Conservation (phyloP, 257 asterid species). For the Capsicum chinense region DNA sequence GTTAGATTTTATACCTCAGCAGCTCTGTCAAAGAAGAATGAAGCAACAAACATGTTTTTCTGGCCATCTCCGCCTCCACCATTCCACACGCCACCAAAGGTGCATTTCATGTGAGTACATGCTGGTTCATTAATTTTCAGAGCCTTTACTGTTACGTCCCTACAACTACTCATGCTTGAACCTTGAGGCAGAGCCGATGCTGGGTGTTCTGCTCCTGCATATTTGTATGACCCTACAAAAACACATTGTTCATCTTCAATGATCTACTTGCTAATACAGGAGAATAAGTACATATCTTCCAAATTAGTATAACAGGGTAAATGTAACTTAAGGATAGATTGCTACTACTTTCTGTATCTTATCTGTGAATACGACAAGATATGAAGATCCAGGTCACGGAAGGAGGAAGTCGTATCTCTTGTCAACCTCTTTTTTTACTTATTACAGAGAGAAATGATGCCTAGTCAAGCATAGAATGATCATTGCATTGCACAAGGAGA, state of each 20-base stretch:
- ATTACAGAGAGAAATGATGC: constrained; percentile 25
- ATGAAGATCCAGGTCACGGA: background rate
- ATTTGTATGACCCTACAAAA: constrained; percentile 72
- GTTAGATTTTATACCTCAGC: constrained; percentile 63
- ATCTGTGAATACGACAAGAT: background rate
- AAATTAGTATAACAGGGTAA: background rate
- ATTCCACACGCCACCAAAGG: constrained; percentile 99
- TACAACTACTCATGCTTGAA: constrained; percentile 72
- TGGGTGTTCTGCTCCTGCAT: constrained; percentile 62
- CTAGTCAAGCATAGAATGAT: background rate
- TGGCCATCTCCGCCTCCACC: constrained; percentile 99
- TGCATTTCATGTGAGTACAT: constrained; percentile 95
- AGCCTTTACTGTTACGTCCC: constrained; percentile 70
- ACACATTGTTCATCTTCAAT: constrained; percentile 4
- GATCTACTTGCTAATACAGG: background rate
- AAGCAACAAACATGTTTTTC: constrained; percentile 90
- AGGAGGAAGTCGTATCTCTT: background rate
- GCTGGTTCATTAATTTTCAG: constrained; percentile 78
- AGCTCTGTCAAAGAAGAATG: constrained; percentile 96
- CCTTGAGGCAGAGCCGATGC: constrained; percentile 73
- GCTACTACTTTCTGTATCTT: constrained; percentile 13
- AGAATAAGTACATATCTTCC: background rate
- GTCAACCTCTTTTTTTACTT: background rate
- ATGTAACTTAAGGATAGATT: background rate
- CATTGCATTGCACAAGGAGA: constrained; percentile 24